Evolutionary conservation across 805 yeast species (phyloP).

Genomic region (Blastobotrys chiropterorum): DNA sequence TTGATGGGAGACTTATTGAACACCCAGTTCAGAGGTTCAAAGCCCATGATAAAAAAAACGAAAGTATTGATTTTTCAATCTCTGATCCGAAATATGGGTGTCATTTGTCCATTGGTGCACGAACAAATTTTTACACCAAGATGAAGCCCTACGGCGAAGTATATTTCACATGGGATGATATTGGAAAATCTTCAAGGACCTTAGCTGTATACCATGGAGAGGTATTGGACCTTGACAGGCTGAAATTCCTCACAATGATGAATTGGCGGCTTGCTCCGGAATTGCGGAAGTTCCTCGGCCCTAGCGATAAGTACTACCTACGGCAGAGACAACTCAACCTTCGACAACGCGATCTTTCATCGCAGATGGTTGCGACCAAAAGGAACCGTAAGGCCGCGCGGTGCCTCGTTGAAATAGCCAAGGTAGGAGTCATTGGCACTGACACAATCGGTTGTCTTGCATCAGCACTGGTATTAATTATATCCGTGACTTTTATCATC

Average conservation of each 20-base stretch:
- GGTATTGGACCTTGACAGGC: slow-evolving; percentile 64
- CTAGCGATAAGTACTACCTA: slow-evolving; percentile 32
- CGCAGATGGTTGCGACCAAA: slow-evolving; percentile 27
- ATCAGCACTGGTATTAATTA: slow-evolving; percentile 59
- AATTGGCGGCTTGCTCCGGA: slow-evolving; percentile 56
- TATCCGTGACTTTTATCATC: slow-evolving; percentile 66
- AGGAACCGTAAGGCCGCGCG: slow-evolving; percentile 50
- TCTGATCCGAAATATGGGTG: slow-evolving; percentile 66
- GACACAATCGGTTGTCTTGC: slow-evolving; percentile 82
- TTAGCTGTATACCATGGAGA: slow-evolving; percentile 80
- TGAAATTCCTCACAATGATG: slow-evolving; percentile 61
- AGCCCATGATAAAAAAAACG: background rate
- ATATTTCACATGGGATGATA: slow-evolving; percentile 83
- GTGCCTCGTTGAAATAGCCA: slow-evolving; percentile 70
- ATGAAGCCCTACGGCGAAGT: slow-evolving; percentile 58
- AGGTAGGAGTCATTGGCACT: slow-evolving; percentile 60
- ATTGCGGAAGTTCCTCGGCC: slow-evolving; percentile 48
- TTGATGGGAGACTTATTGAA: slow-evolving; percentile 31
- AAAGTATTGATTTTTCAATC: background rate
- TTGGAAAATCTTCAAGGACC: slow-evolving; percentile 60
- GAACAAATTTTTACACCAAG: slow-evolving; percentile 49
- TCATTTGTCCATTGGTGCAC: slow-evolving; percentile 58
- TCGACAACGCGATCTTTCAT: slow-evolving; percentile 17
- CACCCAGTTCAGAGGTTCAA: slow-evolving; percentile 1
- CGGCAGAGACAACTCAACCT: background rate